Evolutionary conservation across 805 yeast species (phyloP).

Genomic region (Saturnispora diversa): DNA sequence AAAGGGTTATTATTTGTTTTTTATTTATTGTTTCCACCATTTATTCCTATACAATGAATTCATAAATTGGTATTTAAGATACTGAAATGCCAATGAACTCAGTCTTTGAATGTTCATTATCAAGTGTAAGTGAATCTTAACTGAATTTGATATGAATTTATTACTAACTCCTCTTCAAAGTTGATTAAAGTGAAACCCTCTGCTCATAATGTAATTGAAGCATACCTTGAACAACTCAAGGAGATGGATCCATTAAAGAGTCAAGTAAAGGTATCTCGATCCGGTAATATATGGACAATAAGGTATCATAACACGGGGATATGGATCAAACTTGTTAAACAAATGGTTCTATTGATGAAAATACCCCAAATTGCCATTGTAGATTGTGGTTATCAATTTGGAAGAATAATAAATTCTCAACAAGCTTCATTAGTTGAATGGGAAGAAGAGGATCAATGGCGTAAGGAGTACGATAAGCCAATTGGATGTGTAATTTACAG

Average conservation of each 20-base stretch:
- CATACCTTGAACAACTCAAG: not conserved
- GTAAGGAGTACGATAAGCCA: not conserved
- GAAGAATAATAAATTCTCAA: not conserved
- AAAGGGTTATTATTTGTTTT: not conserved
- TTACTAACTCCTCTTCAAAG: not conserved
- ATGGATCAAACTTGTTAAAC: constrained; percentile 4
- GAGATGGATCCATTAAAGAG: constrained; percentile 1
- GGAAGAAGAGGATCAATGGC: constrained; percentile 7
- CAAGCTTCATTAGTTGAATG: constrained; percentile 8
- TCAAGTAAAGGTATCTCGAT: not conserved
- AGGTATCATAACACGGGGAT: not conserved
- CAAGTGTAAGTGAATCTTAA: not conserved
- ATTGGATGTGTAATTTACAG: constrained; percentile 2
- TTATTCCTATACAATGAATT: no score
- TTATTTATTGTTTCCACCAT: not conserved
- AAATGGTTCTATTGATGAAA: not conserved
- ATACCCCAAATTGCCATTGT: constrained; percentile 4
- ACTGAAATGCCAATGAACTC: not conserved
- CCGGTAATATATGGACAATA: constrained; percentile 3
- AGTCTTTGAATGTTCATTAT: not conserved
- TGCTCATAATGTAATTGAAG: not conserved
- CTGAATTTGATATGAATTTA: not conserved
- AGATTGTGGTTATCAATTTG: constrained; percentile 16
- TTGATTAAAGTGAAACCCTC: not conserved
- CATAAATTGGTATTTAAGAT: no score